Evolutionary conservation across 106 monocot species (phyloP), one percentile per base, ranked within the genome.

Genomic region (Dendrobium officinale): DNA sequence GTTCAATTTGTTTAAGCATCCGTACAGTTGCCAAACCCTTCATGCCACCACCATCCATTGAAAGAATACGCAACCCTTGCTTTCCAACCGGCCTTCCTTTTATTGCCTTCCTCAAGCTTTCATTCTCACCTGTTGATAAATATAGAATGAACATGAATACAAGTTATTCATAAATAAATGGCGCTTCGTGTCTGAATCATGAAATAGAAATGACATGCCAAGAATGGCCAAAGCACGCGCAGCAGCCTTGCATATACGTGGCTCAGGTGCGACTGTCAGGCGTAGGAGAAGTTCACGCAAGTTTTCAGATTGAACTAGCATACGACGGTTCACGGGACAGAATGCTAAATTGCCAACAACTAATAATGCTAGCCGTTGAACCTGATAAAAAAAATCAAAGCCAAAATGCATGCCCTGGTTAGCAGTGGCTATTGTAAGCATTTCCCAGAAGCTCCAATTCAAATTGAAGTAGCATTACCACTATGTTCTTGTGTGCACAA

Each of bases 31-130:
- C 93, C 80, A 99, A 76, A 42, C 98, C 98, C 84, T 99, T 99
- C 98, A 99, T 99, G n/a, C 98, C 98, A 84, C 98, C 98, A 42
- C 98, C 98, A 86, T 99, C 98, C 98, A 99, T 99, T 61, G 93
- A 86, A 70, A 99, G 88, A 80, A 99, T 93, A 15, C 95, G 95
- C 55, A 99, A 44, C 40, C 98, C 98, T 80, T 84, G 85, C 79
- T 88, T 99, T 15, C 89, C 88, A 73, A 95, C 82, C 2, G 82
- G 86, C 79, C 73, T 99, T 67, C 91, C 93, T 86, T 74, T 95
- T 83, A 95, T 75, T 80, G 98, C 95, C 73, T 85, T 81, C 73
- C 91, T 87, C 84, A 99, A 86, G 70, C 80, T 95, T 86, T 99
- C 98, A 87, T 99, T 95, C 85, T 99, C 98, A 41, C 97, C 97